Evolutionary conservation across 371 early-diverging fungal species (phyloP), one percentile per base, ranked within the genome.

Genomic region (Mucor plumbeus): DNA sequence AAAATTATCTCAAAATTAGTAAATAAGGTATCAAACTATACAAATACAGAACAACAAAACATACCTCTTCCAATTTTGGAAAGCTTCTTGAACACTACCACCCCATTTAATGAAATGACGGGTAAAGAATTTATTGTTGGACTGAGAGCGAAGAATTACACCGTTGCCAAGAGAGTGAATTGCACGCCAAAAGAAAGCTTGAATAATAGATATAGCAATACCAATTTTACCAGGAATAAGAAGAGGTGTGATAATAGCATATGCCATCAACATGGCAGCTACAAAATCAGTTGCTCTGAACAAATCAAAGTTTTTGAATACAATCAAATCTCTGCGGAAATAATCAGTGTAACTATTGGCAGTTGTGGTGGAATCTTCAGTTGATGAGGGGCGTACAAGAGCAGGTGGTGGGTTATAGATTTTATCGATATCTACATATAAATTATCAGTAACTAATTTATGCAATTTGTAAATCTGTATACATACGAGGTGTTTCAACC

Each of bases 51-150:
- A 26, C 26, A 26, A 26, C 26, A 26, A 26, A 11, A 38, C 50
- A 34, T 74, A 89, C 78, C 88, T 87, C 74, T 96, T 97, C 98
- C 98, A 98, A 79, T 92, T 92, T 58, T 89, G 78, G 71, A 97
- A 97, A 0, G 97, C 96, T 60, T 97, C 96, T 63, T 87, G 83
- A 11, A 87, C 83, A 56, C 88, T 90, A 13, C 91, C 93, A 17
- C 99, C 99, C 75, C 89, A 91, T 74, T 92, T 94, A 72, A 98
- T 93, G 69, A 93, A 97, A 80, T 95, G 95, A 58, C 93, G 88
- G 6, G 93, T 97, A 73, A 95, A 96, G 41, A 87, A 87, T 72
- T 94, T 94, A 69, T 79, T 75, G 10, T 79, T 78, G 58, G 93
- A 93, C 74, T 98, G 98, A 50, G 84, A 75, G 39, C 81, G 83